phyloP scores from a whole-genome alignment of 805 yeast genomes.

The Cyberlindnera euphorbiiphila region DNA sequence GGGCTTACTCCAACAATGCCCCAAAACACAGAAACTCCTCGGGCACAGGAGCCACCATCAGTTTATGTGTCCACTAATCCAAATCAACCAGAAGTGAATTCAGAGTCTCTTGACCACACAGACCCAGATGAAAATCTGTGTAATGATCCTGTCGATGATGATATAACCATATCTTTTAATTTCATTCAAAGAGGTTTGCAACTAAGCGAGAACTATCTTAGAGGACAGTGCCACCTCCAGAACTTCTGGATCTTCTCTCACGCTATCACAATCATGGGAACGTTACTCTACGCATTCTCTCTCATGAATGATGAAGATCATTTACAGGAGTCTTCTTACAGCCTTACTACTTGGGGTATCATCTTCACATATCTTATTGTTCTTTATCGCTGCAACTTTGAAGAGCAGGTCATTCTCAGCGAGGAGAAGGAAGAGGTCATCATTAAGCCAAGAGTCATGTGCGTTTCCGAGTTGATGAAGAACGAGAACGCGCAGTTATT shows the following conservation, averaged over 20 bases:
- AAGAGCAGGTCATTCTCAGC: conserved; percentile 16
- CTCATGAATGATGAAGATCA: not conserved
- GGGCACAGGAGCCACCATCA: no score
- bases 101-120: no score
- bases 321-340: conserved; percentile 13
- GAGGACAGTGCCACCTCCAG: conserved; percentile 19
- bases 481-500: conserved; percentile 40
- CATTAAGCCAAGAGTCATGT: conserved; percentile 17
- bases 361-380: conserved; percentile 26
- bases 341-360: conserved; percentile 19
- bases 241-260: conserved; percentile 26
- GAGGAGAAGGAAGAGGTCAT: conserved; percentile 16
- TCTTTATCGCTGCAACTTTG: conserved; percentile 20
- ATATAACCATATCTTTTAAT: conserved; percentile 10
- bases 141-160: no score
- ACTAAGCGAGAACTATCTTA: conserved; percentile 10
- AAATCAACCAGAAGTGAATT: no score
- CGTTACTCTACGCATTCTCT: conserved; percentile 10
- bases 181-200: conserved; percentile 3
- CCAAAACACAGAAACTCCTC: no score
- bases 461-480: conserved; percentile 34
- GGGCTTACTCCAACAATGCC: no score
- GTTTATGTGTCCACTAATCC: no score
- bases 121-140: no score
- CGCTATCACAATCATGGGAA: conserved; percentile 20